Percentiles rank a stretch among this genome's conserved stretches.
phyloP scores from a whole-genome alignment of 2,329 filamentous ascomycete species.

The Fusarium graminum region DNA sequence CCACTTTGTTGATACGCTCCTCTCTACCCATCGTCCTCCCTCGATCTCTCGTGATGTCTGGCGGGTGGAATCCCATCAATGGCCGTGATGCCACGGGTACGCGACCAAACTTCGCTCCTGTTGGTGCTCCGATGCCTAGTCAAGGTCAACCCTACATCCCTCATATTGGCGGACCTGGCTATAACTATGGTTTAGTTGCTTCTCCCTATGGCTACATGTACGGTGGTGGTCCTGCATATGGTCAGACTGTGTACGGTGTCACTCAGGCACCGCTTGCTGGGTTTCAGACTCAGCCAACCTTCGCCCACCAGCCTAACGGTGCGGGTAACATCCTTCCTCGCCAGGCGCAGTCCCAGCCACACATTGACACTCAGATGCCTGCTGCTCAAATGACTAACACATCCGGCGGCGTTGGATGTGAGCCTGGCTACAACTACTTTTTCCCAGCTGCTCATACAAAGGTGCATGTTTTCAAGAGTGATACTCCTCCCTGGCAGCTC shows the following conservation, averaged over 20 bases:
- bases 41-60: constrained; percentile 50
- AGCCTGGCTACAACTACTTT: constrained; percentile 74
- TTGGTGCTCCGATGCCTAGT: constrained; percentile 51
- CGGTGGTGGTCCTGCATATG: constrained; percentile 29
- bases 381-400: constrained; percentile 69
- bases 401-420: constrained; percentile 68
- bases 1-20: constrained; percentile 41
- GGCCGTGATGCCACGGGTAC: constrained; percentile 54
- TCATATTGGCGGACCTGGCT: constrained; percentile 55
- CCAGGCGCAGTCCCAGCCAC: constrained; percentile 58
- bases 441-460: constrained; percentile 70
- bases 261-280: constrained; percentile 39
- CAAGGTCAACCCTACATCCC: constrained; percentile 57
- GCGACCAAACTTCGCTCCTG: constrained; percentile 53
- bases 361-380: constrained; percentile 60
- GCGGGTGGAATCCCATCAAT: constrained; percentile 57
- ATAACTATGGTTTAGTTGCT: constrained; percentile 49
- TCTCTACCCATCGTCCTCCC: background rate
- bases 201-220: constrained; percentile 48
- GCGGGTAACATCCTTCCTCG: constrained; percentile 54
- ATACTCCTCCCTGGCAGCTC: constrained; percentile 66
- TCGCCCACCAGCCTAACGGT: constrained; percentile 57
- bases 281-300: constrained; percentile 47
- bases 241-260: constrained; percentile 22
- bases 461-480: constrained; percentile 68